Evolutionary conservation across 2,329 filamentous ascomycete genomes (phyloP), one percentile per base, ranked within the genome.

Genomic region (Pseudopithomyces maydicus): DNA sequence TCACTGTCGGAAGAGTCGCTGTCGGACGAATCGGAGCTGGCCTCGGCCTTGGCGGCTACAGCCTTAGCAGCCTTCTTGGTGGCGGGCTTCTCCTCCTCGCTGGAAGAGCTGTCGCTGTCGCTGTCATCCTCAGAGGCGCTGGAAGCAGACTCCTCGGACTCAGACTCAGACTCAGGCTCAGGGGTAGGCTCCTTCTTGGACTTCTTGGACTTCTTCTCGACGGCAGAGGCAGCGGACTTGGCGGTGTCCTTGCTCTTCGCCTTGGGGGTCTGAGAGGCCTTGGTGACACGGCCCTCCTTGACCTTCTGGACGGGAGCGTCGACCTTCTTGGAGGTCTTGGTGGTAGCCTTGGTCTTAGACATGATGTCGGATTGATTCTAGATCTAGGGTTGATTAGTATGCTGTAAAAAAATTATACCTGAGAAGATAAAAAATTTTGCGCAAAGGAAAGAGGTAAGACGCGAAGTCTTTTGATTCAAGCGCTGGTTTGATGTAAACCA

Each of bases 211-310:
- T 80, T 80, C 74, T 82, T 82, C 66, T 72, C 73, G 52, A 79
- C 68, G 56, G 68, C 63, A 50, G 65, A 62, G 53, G 67, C 69
- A 51, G 66, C 70, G 52, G 74, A 66, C 83, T 90, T 90, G 67
- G 86, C 86, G 55, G 85, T 73, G 63, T 87, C 82, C 82, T 90
- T 90, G 68, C 85, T 83, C 81, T 89, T 89, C 59, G 82, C 78
- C 79, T 87, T 88, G 72, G 86, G 78, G 63, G 83, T 84, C 75
- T 89, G 82, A 59, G 85, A 81, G 52, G 87, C 74, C 82, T 92
- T 92, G 79, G 84, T 85, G 69, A 90, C 82, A 64, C 85, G 84
- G 65, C 82, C 87, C 67, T 82, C 83, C 82, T 90, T 91, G 77
- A 88, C 86, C 66, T 48, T 48, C 38, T 41, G 79, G 73, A 29